Evolutionary conservation across 179 eudicot species (phyloP), one percentile per base, ranked within the genome.

Genomic region (Drosera spatulata): DNA sequence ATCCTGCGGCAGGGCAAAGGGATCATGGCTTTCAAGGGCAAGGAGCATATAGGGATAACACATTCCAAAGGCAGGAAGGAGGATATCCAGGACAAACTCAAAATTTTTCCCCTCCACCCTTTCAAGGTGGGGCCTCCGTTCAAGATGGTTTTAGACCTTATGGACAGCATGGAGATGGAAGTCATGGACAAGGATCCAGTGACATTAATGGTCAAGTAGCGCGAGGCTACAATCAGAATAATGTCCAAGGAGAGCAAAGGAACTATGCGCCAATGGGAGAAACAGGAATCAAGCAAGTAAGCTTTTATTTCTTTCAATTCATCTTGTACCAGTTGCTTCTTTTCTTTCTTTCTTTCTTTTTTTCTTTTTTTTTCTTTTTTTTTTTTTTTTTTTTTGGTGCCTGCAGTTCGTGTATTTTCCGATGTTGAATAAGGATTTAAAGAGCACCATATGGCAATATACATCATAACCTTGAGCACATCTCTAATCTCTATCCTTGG

Each of bases 221-320:
- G 15, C 67, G 62, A 54, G 65, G 63, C 59, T 76, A 72, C 58
- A 75, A 71, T 54, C 63, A 67, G 65, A 66, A 41, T 48, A 59
- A 65, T 65, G 41, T 42, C 55, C 69, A 71, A 41, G 64, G 64
- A 39, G 82, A 75, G 68, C 70, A 69, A 59, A 60, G 65, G 50
- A 77, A 55, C 62, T 66, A 58, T 62, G 60, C 72, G 41, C 75
- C 76, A 50, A 55, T 51, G 59, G 62, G 63, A 22, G 72, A 73
- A 53, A 50, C 72, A 39, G 72, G 77, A 45, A 56, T 62, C 44
- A 73, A 73, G 61, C 77, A 85, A 66, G 84, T 78, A 76, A 70
- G 75, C 39, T 49, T 10, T 50, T 14, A 50, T 67, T 33, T 58
- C 55, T 56, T 49, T 43, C 53, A 61, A 6, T 45, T 10, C 49